These are phyloP conservation scores for Phycomyces nitens DNA, from an alignment of 192 early-diverging fungal species.

Conservation along the genomic window DNA sequence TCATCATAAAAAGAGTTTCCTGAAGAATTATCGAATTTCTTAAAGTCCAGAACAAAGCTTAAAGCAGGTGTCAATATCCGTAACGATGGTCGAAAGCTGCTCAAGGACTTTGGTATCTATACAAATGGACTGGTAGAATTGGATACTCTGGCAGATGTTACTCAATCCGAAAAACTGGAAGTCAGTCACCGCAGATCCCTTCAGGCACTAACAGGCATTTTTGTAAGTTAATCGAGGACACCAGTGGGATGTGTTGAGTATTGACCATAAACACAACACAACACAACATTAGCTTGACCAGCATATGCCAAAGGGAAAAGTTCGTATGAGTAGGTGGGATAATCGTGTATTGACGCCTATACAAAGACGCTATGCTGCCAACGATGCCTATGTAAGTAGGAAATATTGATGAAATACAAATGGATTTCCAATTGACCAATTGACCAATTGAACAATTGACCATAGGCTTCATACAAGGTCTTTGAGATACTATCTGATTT, in stretches of 20 bases:
- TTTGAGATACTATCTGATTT: background rate
- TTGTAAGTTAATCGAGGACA: conserved; percentile 14
- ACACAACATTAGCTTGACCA: conserved; percentile 19
- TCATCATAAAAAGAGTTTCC: conserved; percentile 17
- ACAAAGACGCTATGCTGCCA: conserved; percentile 25
- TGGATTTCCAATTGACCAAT: background rate
- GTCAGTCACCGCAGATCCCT: conserved; percentile 8
- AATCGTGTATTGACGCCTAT: conserved; percentile 3
- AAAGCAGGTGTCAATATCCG: conserved; percentile 31
- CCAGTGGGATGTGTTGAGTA: background rate
- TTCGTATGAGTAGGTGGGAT: conserved; percentile 24
- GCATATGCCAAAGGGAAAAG: conserved; percentile 20
- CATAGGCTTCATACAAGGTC: conserved; percentile 10
- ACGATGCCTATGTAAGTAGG: conserved; percentile 29
- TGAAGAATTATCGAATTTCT: conserved; percentile 4
- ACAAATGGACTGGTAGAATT: conserved; percentile 31
- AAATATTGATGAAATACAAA: too few relatives aligned
- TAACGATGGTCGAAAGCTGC: conserved; percentile 25
- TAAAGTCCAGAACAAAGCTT: conserved; percentile 10
- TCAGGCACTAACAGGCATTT: conserved; percentile 18
- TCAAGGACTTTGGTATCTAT: conserved; percentile 21
- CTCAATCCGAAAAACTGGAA: background rate
- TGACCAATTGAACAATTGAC: background rate
- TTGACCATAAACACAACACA: too few relatives aligned
- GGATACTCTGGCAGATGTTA: conserved; percentile 1